Evolutionary conservation across 768 basidiomycete genomes (phyloP), one percentile per base, ranked within the genome.

Genomic region (Obba rivulosa): DNA sequence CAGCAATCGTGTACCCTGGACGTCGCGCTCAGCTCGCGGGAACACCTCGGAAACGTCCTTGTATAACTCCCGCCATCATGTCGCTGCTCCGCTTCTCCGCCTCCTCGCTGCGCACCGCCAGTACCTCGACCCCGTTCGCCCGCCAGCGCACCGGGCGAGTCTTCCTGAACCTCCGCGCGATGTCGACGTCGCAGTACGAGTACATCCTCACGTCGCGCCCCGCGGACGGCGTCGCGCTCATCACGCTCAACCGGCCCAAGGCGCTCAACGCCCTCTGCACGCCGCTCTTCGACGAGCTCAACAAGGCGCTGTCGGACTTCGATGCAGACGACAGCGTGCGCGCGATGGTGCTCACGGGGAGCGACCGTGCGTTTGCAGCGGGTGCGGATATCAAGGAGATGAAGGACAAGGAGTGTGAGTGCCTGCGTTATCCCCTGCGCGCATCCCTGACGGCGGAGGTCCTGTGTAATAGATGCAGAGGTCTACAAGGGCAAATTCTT

Each of bases 361-460:
- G 87, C 22, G 89, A 90, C 53, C 86, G 76, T 66, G 94, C 92
- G 3, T 99, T 99, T 64, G 95, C 95, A 92, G 93, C 93, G 58
- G 93, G 95, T 2, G 95, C 95, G 18, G 95, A 99, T 68, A 97
- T 99, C 69, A 97, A 96, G 71, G 93, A 98, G 69, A 98, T 98
- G 95, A 93, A 92, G 68, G 90, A 94, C 70, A 93, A 93, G 69
- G 72, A 83, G 50, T 96, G 92, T 92, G 60, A 62, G 80, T 68
- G 4, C 14, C n/a, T 22, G 17, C 24, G 10, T 23, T 13, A 9
- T 68, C 66, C 18, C 34, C 56, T 69, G 64, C 7, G 66, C 67
- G 23, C 60, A 92, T 41, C 8, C 13, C 23, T 23, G 20, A 7
- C 41, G 17, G 22, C 8, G 22, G 13, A 18, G 41, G 17, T 8